These are phyloP conservation scores for Cutaneotrichosporon dermatis DNA, from an alignment of 1,284 basidiomycete species.

Conservation along the genomic window DNA sequence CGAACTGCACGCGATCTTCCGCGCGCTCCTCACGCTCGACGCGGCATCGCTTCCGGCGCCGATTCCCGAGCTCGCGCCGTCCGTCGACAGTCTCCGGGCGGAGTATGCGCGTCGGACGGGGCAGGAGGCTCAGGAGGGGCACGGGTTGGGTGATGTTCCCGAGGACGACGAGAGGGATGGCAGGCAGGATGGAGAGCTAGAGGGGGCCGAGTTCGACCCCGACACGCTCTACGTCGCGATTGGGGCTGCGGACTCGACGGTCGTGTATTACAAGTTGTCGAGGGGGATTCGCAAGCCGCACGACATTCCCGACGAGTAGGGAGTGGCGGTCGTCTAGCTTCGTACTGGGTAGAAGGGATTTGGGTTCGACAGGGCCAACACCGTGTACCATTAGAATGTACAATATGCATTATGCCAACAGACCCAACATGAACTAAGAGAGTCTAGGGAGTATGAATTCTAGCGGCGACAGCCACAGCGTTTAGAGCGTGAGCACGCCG, in stretches of 20 bases:
- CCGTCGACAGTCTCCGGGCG: slow-evolving; percentile 23
- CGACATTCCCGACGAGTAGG: slow-evolving; percentile 49
- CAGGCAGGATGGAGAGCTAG: not conserved
- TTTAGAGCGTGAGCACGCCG: slow-evolving; percentile 52
- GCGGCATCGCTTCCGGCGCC: slow-evolving; percentile 22
- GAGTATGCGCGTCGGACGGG: slow-evolving; percentile 8
- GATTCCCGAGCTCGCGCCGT: slow-evolving; percentile 29
- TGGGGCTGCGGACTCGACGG: slow-evolving; percentile 44
- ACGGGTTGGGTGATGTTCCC: not conserved
- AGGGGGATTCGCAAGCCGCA: slow-evolving; percentile 50
- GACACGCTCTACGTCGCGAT: slow-evolving; percentile 48
- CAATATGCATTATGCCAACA: slow-evolving; percentile 8
- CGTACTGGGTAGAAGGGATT: not conserved
- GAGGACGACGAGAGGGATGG: slow-evolving; percentile 5
- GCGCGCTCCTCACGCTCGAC: slow-evolving; percentile 21
- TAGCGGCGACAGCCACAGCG: too few species aligned
- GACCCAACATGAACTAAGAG: not conserved
- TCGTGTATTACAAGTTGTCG: slow-evolving; percentile 50
- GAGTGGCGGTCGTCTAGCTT: not conserved
- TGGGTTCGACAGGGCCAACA: not conserved
- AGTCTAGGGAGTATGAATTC: not conserved
- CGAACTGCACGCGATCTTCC: slow-evolving; percentile 38
- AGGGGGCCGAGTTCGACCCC: slow-evolving; percentile 28
- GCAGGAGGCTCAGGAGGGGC: not conserved
- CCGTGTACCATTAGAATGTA: slow-evolving; percentile 4